Conservation (phyloP, 2,329 filamentous ascomycete genomes). For the Phaeophleospora eucalypticola region DNA sequence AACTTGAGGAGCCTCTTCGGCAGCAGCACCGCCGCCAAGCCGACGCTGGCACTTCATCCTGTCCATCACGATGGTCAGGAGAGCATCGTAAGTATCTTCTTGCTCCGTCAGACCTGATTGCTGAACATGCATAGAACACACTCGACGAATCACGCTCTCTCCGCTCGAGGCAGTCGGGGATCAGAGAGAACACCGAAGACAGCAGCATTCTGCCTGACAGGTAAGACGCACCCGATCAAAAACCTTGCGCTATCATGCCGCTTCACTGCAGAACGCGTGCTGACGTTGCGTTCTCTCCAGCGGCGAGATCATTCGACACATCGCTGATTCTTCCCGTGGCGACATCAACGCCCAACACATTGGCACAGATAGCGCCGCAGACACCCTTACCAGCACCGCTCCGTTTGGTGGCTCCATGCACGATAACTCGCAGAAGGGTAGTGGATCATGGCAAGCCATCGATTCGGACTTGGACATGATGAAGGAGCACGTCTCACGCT, state of each 20-base stretch:
- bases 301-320: conserved; percentile 19
- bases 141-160: neutral
- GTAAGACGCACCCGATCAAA: too few species aligned
- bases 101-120: conserved; percentile 61
- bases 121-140: conserved; percentile 61
- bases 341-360: conserved; percentile 12
- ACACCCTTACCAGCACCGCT: conserved; percentile 4
- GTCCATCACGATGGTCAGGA: neutral
- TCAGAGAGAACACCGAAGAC: conserved; percentile 16
- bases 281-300: conserved; percentile 14
- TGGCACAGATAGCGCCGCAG: conserved; percentile 10
- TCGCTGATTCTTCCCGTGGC: conserved; percentile 14
- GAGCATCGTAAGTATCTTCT: neutral
- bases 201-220: conserved; percentile 19
- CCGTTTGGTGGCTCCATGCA: conserved; percentile 1
- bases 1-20: neutral
- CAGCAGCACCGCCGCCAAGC: neutral
- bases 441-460: conserved; percentile 1
- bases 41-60: neutral
- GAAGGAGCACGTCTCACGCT: conserved; percentile 1
- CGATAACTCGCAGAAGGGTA: conserved; percentile 4
- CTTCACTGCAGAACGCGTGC: neutral
- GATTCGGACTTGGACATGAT: neutral
- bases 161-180: conserved; percentile 4
- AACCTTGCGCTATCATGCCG: too few species aligned